phyloP scores from a whole-genome alignment of 371 early-diverging fungal genomes.

The Quaeritorhiza haematococci region DNA sequence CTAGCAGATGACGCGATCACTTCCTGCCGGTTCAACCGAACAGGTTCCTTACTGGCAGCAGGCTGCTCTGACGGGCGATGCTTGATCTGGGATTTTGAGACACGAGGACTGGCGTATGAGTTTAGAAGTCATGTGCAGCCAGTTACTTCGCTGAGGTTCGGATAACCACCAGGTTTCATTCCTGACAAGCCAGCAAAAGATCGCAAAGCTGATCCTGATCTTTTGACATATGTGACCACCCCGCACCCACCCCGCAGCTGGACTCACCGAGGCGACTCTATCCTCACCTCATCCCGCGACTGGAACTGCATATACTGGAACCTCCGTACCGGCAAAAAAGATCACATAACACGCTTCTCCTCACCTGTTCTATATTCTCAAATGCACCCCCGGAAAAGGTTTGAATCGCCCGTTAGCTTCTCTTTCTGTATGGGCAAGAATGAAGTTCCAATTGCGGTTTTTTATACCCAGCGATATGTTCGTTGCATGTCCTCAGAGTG shows the following conservation, averaged over 20 bases:
- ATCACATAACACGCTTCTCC: constrained; percentile 57
- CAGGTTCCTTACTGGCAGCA: constrained; percentile 72
- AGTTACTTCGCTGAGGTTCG: constrained; percentile 70
- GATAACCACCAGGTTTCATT: neutral
- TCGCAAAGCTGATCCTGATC: neutral
- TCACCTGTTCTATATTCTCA: constrained; percentile 60
- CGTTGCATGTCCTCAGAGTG: constrained; percentile 35
- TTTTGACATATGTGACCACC: neutral
- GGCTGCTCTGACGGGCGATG: constrained; percentile 78
- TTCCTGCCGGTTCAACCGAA: constrained; percentile 25
- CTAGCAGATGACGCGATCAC: constrained; percentile 67
- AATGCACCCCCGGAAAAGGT: constrained; percentile 59
- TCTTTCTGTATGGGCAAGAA: neutral
- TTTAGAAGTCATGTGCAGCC: constrained; percentile 68
- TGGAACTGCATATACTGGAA: constrained; percentile 91
- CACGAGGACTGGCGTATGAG: constrained; percentile 65
- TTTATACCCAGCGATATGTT: constrained; percentile 24
- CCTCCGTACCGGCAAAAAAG: constrained; percentile 48
- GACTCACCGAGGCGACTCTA: constrained; percentile 19
- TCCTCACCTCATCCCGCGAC: constrained; percentile 40
- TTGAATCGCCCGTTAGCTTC: neutral
- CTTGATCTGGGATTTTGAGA: constrained; percentile 84
- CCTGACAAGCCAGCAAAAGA: neutral
- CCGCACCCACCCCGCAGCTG: constrained; percentile 19
- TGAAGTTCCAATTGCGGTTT: constrained; percentile 5